Conservation (phyloP, 768 basidiomycete genomes). For the Trametes coccinea region DNA sequence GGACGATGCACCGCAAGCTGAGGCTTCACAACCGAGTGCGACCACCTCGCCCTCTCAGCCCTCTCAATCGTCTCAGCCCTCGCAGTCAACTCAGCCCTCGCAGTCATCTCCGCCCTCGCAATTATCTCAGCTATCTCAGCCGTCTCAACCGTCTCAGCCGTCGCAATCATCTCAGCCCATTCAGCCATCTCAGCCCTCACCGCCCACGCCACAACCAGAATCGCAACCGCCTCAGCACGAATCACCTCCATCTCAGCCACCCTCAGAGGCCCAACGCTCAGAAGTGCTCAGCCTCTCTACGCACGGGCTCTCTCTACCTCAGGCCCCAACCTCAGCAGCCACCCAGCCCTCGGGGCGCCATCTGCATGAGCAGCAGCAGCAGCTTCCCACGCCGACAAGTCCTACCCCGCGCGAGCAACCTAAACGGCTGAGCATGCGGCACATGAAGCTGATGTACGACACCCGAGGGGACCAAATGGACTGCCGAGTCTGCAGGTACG, state of each 20-base stretch:
- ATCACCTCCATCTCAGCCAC: background rate
- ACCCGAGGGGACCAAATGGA: constrained; percentile 3
- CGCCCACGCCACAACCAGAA: no score
- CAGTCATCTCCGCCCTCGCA: no score
- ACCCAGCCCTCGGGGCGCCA: constrained; percentile 2
- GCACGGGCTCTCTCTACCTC: background rate
- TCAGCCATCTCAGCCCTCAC: no score
- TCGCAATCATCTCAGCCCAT: no score
- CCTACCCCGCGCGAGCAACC: background rate
- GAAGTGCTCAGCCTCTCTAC: no score
- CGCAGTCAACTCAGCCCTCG: no score
- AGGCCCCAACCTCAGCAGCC: background rate
- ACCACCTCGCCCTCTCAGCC: no score
- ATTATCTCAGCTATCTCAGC: no score
- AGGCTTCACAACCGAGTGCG: no score
- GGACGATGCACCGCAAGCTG: background rate
- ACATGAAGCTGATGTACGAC: constrained; percentile 24
- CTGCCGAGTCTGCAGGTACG: constrained; percentile 26
- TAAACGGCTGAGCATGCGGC: constrained; percentile 16
- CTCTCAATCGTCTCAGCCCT: no score
- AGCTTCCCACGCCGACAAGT: constrained; percentile 3
- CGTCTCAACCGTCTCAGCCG: no score
- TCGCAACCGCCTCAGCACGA: no score
- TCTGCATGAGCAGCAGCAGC: background rate
- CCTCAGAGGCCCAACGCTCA: background rate